Conservation (phyloP, 257 asterid genomes). For the Salvia miltiorrhiza region DNA sequence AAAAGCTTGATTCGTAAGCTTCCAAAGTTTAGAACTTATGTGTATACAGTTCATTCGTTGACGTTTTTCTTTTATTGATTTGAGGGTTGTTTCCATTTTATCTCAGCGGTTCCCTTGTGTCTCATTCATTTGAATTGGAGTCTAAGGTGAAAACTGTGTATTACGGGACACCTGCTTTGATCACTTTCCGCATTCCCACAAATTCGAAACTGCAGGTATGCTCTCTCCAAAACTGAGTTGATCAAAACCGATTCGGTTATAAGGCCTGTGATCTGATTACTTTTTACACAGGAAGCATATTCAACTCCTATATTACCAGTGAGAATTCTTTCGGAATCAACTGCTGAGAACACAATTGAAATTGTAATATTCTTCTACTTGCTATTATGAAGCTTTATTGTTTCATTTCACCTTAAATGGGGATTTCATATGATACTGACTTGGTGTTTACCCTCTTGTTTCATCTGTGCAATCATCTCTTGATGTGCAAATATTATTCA, state of each 20-base stretch:
- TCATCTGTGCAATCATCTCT: constrained; percentile 20
- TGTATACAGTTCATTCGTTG: not conserved
- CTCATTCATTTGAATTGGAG: constrained; percentile 65
- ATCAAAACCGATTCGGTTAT: not conserved
- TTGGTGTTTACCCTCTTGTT: constrained; percentile 12
- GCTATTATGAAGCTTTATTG: not conserved
- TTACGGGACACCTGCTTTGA: constrained; percentile 56
- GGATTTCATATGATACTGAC: constrained; percentile 26
- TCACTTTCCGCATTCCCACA: constrained; percentile 50
- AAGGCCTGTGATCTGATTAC: not conserved
- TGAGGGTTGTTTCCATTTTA: not conserved
- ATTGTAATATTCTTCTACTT: constrained; percentile 36
- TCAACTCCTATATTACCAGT: constrained; percentile 60
- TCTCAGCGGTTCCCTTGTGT: constrained; percentile 58
- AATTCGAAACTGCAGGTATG: constrained; percentile 52
- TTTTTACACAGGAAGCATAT: constrained; percentile 58
- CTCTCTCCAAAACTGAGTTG: not conserved
- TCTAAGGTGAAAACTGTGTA: constrained; percentile 53
- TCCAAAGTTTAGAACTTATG: not conserved
- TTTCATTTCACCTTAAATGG: not conserved
- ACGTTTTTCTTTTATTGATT: not conserved
- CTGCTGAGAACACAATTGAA: constrained; percentile 27
- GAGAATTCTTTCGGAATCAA: constrained; percentile 40
- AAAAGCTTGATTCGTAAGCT: constrained; percentile 50
- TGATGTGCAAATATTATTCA: constrained; percentile 23